phyloP scores from a whole-genome alignment of 768 basidiomycete species.

The Gyrodon lividus region DNA sequence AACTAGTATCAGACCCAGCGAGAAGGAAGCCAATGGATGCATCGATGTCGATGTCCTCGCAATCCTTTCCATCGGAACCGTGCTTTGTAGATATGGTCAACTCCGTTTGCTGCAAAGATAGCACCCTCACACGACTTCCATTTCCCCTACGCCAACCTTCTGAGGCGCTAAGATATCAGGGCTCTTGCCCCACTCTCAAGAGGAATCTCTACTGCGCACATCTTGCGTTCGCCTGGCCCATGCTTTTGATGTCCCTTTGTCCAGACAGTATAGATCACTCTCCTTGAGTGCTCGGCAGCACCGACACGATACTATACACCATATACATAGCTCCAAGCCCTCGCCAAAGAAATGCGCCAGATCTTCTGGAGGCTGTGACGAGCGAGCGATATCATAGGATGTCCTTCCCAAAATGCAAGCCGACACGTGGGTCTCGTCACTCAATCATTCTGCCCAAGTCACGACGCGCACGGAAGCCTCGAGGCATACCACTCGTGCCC shows the following conservation, averaged over 20 bases:
- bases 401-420: slow-evolving; percentile 5
- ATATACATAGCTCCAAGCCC: slow-evolving; percentile 11
- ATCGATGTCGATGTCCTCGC: neutral
- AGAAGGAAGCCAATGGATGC: no score
- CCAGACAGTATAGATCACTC: neutral
- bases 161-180: neutral
- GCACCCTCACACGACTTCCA: neutral
- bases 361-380: slow-evolving; percentile 16
- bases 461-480: slow-evolving; percentile 30
- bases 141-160: neutral
- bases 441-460: slow-evolving; percentile 10
- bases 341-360: neutral
- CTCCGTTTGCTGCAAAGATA: no score
- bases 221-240: neutral
- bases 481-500: slow-evolving; percentile 29
- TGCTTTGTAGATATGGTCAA: neutral
- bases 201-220: neutral
- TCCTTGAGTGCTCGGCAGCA: neutral
- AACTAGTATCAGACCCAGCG: no score
- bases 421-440: slow-evolving; percentile 25
- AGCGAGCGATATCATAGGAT: slow-evolving; percentile 15
- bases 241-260: neutral
- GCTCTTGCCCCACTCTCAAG: neutral
- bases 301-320: neutral
- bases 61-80: neutral